A percentile compares a stretch with the other conserved stretches of the same genome.
Conservation (phyloP, 78 protist species). For the Trichosphaerium sp. region DNA sequence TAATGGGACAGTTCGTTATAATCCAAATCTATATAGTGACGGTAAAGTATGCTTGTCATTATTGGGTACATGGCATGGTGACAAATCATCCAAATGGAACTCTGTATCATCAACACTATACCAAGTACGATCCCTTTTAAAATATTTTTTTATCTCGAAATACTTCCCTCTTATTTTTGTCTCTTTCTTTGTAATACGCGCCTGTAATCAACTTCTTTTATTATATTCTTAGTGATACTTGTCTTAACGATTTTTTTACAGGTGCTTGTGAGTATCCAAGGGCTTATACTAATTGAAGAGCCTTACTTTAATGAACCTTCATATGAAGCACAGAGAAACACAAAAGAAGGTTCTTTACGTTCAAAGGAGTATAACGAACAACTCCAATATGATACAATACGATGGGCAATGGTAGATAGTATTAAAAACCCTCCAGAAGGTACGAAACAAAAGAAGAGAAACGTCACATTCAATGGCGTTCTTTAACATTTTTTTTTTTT, state of each 20-base stretch:
- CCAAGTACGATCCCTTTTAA: no score
- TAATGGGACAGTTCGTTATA: constrained; percentile 30
- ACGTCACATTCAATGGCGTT: no score
- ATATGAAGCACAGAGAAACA: constrained; percentile 45
- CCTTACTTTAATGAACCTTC: constrained; percentile 84
- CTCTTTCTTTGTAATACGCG: no score
- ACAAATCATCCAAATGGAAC: no score
- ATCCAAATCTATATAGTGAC: constrained; percentile 54
- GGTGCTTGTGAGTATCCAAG: constrained; percentile 64
- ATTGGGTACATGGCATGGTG: constrained; percentile 14
- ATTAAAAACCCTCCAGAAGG: constrained; percentile 27
- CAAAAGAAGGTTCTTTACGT: constrained; percentile 3
- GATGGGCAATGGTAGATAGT: constrained; percentile 44
- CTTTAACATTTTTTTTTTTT: no score
- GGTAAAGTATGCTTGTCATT: constrained; percentile 43
- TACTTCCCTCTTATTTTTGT: no score
- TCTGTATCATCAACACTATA: no score
- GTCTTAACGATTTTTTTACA: no score
- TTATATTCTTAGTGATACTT: no score
- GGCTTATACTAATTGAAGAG: constrained; percentile 49
- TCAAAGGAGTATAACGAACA: constrained; percentile 16
- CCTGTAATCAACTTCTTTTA: no score
- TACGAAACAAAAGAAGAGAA: no score
- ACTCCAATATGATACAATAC: constrained; percentile 22
- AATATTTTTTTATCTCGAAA: no score